Base-by-base conservation (phyloP, 2,329 filamentous ascomycete species). In the Dothistroma septosporum region DNA sequence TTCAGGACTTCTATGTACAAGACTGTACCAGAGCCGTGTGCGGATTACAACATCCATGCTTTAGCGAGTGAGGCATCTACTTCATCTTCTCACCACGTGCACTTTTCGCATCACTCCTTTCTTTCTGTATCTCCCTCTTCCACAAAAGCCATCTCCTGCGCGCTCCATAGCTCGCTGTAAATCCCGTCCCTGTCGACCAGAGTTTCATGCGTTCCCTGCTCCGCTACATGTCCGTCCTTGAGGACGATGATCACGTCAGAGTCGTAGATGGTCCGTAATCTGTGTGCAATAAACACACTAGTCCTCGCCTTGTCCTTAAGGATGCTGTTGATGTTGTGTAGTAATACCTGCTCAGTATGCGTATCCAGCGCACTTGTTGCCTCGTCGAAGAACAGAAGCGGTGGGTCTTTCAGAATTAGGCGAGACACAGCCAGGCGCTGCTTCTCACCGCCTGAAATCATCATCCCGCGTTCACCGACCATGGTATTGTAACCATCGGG, bases 401-500 rank as follows among this genome's bases (percentile, higher is more conserved):
- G 91, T 3, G 92, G 91, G 66, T 97, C 90, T 75, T 97, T 97
- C 60, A 97, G 81, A 1, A 97, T 83, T 44, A 97, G 75, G 48
- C 92, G 82, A 28, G 90, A 91, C 24, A 97, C 86, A 0, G 93
- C 93, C 11, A 97, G 79, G 2, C 92, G 85, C 76, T 97, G 92
- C 76, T 97, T 97, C 78, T 97, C 93, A 33, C 92, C 92, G 65
- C 79, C 92, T 0, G 90, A 95, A 49, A 97, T 96, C 92, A 97
- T 97, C 85, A 97, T 87, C 1, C 92, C 92, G 52, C 93, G 85
- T 79, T 97, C 93, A 57, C 93, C 93, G 28, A 97, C 94, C 76
- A 89, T 92, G 21, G 94, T 97, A 22, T 87, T 78, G 74, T 97
- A 74, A 16, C 91, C 91, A n/a, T 92, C 88, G 0, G 91, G 91